Conservation (phyloP, 768 basidiomycete genomes). For the Phaffia tasmanica region DNA sequence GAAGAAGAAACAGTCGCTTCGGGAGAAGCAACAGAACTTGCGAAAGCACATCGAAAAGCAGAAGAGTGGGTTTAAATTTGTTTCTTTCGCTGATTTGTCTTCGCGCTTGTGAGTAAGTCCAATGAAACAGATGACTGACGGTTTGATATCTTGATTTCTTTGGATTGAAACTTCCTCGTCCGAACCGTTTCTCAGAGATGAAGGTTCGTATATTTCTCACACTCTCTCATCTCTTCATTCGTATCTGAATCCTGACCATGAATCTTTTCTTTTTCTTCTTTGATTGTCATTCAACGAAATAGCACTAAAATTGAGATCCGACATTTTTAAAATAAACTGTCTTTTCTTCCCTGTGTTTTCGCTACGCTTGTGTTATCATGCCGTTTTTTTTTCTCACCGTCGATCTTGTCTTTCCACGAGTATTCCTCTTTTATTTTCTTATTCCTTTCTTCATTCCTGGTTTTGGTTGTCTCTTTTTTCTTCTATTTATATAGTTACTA, state of each 20-base stretch:
- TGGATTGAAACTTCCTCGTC: not conserved
- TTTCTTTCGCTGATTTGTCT: not conserved
- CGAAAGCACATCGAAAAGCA: constrained; percentile 35
- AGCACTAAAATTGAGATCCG: not conserved
- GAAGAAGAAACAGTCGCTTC: constrained; percentile 39
- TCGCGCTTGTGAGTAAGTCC: not conserved
- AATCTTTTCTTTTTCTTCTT: not conserved
- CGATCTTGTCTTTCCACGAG: not conserved
- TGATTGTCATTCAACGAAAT: not conserved
- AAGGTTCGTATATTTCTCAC: not conserved
- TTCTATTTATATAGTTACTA: not conserved
- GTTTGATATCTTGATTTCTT: not conserved
- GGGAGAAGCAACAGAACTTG: constrained; percentile 39
- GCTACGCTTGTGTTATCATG: not conserved
- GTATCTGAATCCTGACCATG: not conserved
- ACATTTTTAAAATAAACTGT: too few species aligned
- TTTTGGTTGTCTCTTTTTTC: not conserved
- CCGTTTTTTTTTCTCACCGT: not conserved
- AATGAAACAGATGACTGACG: too few species aligned
- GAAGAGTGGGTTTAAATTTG: constrained; percentile 31
- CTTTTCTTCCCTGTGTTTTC: not conserved
- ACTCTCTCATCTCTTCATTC: not conserved
- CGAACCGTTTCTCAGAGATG: not conserved
- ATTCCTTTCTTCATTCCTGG: not conserved
- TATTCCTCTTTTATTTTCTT: not conserved